These are phyloP conservation scores for Colletotrichum navitas DNA, from an alignment of 2,329 filamentous ascomycete species.

Conservation along the genomic window DNA sequence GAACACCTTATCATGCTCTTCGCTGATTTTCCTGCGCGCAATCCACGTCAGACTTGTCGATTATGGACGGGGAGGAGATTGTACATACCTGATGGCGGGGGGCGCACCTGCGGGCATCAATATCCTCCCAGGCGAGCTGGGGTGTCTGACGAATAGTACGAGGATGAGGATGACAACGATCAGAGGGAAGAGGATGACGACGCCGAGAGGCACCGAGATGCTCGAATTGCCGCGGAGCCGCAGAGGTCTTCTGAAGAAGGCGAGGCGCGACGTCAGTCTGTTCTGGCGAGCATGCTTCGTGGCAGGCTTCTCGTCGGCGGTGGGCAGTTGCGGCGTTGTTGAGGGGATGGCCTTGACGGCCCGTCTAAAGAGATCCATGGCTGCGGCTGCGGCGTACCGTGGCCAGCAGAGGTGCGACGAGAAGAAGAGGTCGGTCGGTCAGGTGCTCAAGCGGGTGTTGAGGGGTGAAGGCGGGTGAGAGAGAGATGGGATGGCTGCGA, in stretches of 20 bases:
- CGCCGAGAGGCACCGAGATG: constrained; percentile 90
- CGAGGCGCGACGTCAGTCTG: constrained; percentile 66
- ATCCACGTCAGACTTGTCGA: constrained; percentile 19
- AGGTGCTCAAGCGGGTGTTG: constrained; percentile 8
- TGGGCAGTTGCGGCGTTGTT: constrained; percentile 60
- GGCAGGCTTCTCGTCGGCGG: constrained; percentile 63
- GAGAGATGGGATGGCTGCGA: constrained; percentile 31
- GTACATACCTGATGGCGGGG: constrained; percentile 84
- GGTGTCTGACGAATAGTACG: constrained; percentile 89
- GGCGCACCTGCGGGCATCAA: constrained; percentile 90
- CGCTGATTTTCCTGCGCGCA: constrained; percentile 85
- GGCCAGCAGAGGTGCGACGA: constrained; percentile 15
- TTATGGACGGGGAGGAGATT: not conserved
- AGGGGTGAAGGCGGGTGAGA: constrained; percentile 17
- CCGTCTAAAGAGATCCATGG: constrained; percentile 71
- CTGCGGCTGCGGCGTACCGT: constrained; percentile 26
- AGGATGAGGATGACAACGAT: constrained; percentile 93
- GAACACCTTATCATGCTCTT: constrained; percentile 97
- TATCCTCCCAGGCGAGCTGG: constrained; percentile 83
- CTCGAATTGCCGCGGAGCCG: constrained; percentile 91
- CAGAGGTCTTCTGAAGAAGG: constrained; percentile 88
- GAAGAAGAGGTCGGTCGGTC: not conserved
- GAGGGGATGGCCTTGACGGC: constrained; percentile 63
- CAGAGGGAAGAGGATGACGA: constrained; percentile 92
- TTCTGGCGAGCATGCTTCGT: constrained; percentile 54